Percentiles rank a stretch among this genome's conserved stretches.
Evolutionary conservation across 495 filamentous ascomycete species (phyloP).

Genomic region (Penicillium cinerascens): DNA sequence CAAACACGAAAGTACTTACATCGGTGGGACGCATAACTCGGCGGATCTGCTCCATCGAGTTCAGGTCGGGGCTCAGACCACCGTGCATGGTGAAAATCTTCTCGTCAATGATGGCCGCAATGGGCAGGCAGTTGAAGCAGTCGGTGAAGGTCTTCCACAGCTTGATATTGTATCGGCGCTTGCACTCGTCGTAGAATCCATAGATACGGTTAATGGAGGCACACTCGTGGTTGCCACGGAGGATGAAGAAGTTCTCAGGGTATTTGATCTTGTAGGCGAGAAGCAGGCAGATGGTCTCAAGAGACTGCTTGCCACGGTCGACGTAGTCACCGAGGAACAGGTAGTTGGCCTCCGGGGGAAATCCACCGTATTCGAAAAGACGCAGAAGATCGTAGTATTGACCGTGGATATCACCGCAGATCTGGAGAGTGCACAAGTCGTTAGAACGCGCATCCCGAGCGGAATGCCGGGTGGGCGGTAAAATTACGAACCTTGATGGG

Average conservation of each 20-base stretch:
- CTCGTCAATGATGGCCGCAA: slow-evolving; percentile 99
- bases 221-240: slow-evolving; percentile 98
- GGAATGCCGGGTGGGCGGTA: slow-evolving; percentile 4
- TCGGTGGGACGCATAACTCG: slow-evolving; percentile 98
- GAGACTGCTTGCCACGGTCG: slow-evolving; percentile 97
- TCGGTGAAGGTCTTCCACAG: slow-evolving; percentile 99
- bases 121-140: slow-evolving; percentile 99
- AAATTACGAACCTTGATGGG: slow-evolving; percentile 84
- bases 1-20: slow-evolving; percentile 54
- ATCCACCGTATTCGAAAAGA: slow-evolving; percentile 97
- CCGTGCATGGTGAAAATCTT: slow-evolving; percentile 99
- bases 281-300: slow-evolving; percentile 97
- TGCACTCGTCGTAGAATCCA: slow-evolving; percentile 99
- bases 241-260: slow-evolving; percentile 99
- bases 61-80: slow-evolving; percentile 92
- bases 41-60: slow-evolving; percentile 99
- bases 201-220: slow-evolving; percentile 99
- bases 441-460: slow-evolving; percentile 3
- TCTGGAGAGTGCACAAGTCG: slow-evolving; percentile 50
- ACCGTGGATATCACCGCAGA: slow-evolving; percentile 98
- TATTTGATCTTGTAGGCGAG: slow-evolving; percentile 99
- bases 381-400: slow-evolving; percentile 98
- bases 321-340: slow-evolving; percentile 99
- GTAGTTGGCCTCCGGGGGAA: slow-evolving; percentile 98
- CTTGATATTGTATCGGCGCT: slow-evolving; percentile 99